Evolutionary conservation across 495 filamentous ascomycete genomes (phyloP), one percentile per base, ranked within the genome.

Genomic region (Talaromyces borbonicus): DNA sequence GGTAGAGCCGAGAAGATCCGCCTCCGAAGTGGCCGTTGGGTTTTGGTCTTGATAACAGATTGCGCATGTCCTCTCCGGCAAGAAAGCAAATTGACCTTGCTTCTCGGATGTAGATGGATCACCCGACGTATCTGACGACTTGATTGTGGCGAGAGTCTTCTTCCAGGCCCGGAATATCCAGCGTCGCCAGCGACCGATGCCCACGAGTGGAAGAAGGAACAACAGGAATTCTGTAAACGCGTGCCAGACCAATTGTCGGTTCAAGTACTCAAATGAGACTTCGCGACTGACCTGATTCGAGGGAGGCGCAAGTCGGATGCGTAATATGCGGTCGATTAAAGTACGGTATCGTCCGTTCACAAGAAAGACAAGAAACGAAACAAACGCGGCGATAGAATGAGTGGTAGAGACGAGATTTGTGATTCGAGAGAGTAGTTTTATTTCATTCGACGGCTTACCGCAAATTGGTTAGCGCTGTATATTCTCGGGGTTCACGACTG

Each of bases 191-290:
- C 89, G 75, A 53, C 82, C 83, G 48, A 99, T 90, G 33, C 90
- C 90, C 32, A 99, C 87, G 20, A 99, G 70, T 1, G 92, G 92
- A 3, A 99, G 74, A 8, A 99, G 76, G 60, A 99, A 99, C 5
- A 99, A 78, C 4, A 99, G 74, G 56, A 98, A 98, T 60, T 98
- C 92, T 19, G 92, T 98, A 55, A 98, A 96, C 14, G 92, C 92
- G 59, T 98, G 92, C 92, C 92, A 98, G 32, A 98, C 92, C 5
- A 98, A 77, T 62, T 98, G 92, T 11, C 92, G 83, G 58, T 98
- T 98, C 35, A 98, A 77, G 60, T 96, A 98, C 65, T 98, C 92
- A 57, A 98, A 96, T 0, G 84, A 90, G 12, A 98, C 89, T 62
- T 97, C 86, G 7, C 90, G 80, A 56, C 74, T 83, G 35, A 92